Evolutionary conservation across 768 basidiomycete genomes (phyloP).

Genomic region (Dictyophora rubrovolvata): DNA sequence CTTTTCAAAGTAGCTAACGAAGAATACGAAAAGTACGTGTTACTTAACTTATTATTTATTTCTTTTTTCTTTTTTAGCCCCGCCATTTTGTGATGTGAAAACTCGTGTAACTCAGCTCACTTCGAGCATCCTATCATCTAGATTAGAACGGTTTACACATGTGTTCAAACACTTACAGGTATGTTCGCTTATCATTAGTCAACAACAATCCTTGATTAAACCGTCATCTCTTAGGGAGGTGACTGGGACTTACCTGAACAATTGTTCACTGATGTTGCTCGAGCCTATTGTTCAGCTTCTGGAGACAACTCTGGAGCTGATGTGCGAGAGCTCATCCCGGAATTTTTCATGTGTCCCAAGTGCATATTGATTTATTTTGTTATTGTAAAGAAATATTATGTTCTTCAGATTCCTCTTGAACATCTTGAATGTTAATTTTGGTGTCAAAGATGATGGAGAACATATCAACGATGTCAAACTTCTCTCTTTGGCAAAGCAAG

Average conservation of each 20-base stretch:
- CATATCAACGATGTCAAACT: constrained; percentile 80
- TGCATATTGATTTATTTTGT: constrained; percentile 21
- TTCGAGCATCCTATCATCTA: too few species aligned
- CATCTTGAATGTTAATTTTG: constrained; percentile 65
- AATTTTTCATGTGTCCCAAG: constrained; percentile 81
- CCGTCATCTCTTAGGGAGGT: constrained; percentile 55
- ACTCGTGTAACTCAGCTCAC: too few species aligned
- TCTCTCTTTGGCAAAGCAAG: constrained; percentile 81
- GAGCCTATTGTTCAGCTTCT: constrained; percentile 79
- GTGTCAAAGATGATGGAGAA: constrained; percentile 62
- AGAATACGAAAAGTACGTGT: too few species aligned
- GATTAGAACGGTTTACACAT: constrained; percentile 81
- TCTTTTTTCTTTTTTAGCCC: too few species aligned
- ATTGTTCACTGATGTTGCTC: constrained; percentile 71
- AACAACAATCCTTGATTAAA: background rate
- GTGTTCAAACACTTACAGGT: constrained; percentile 88
- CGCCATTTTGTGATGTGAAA: too few species aligned
- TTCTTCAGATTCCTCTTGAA: constrained; percentile 71
- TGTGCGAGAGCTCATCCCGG: constrained; percentile 87
- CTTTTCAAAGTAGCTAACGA: too few species aligned
- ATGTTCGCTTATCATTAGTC: constrained; percentile 12
- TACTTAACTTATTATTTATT: too few species aligned
- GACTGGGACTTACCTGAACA: constrained; percentile 91
- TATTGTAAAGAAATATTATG: background rate
- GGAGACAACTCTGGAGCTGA: constrained; percentile 86